Conservation (phyloP, 2,329 filamentous ascomycete species). For the Lecanicillium sp. region DNA sequence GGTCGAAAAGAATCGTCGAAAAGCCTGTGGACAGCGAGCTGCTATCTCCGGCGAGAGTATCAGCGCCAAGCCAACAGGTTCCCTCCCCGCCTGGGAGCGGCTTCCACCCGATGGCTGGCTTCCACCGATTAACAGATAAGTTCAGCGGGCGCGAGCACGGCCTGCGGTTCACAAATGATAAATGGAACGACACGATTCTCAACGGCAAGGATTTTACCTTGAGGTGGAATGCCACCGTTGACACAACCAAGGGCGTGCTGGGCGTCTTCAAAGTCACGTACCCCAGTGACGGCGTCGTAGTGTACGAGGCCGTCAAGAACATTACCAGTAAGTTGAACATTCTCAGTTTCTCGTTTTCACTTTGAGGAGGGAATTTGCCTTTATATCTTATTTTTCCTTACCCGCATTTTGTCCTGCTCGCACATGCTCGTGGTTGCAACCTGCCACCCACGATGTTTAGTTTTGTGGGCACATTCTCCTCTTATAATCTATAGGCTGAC, state of each 20-base stretch:
- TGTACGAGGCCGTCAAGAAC: slow-evolving; percentile 25
- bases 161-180: slow-evolving; percentile 27
- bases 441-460: not conserved
- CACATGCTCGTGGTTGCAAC: not conserved
- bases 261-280: slow-evolving; percentile 27
- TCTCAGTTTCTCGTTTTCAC: not conserved
- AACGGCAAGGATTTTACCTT: slow-evolving; percentile 25
- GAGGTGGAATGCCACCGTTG: slow-evolving; percentile 26
- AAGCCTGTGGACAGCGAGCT: slow-evolving; percentile 8
- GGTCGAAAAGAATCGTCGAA: slow-evolving; percentile 11
- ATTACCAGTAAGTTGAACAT: slow-evolving; percentile 24
- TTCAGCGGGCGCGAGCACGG: slow-evolving; percentile 21
- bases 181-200: slow-evolving; percentile 30
- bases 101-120: slow-evolving; percentile 19
- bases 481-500: not conserved
- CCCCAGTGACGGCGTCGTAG: slow-evolving; percentile 24
- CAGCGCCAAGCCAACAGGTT: slow-evolving; percentile 14
- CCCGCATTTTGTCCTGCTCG: not conserved
- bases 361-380: not conserved
- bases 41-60: slow-evolving; percentile 4
- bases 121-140: slow-evolving; percentile 14
- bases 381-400: not conserved
- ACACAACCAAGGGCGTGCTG: slow-evolving; percentile 19
- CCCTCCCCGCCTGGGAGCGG: slow-evolving; percentile 15
- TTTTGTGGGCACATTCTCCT: slow-evolving; percentile 11